phyloP scores from a whole-genome alignment of 2,329 filamentous ascomycete species.

The Lachnellula subtilissima region DNA sequence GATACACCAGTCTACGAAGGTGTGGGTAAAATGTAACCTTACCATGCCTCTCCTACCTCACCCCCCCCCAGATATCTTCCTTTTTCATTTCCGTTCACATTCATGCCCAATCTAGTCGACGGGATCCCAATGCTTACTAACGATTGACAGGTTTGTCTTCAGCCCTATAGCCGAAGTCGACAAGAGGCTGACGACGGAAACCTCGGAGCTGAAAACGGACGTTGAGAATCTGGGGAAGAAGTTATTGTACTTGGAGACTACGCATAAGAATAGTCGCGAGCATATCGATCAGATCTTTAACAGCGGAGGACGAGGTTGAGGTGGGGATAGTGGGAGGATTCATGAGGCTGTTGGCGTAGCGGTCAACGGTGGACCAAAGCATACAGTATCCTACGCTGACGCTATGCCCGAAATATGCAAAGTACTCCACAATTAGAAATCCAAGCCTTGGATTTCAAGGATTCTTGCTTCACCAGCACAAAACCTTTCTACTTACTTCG shows the following conservation, averaged over 20 bases:
- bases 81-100: slow-evolving; percentile 4
- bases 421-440: slow-evolving; percentile 2
- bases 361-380: background rate
- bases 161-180: slow-evolving; percentile 69
- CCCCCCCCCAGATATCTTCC: background rate
- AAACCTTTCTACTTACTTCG: background rate
- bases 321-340: background rate
- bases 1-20: slow-evolving; percentile 87
- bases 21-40: slow-evolving; percentile 86
- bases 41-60: background rate
- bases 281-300: slow-evolving; percentile 86
- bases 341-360: background rate
- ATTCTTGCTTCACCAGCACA: background rate
- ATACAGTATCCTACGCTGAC: background rate
- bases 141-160: slow-evolving; percentile 70
- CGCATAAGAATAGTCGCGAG: slow-evolving; percentile 86
- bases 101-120: slow-evolving; percentile 12
- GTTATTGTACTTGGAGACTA: slow-evolving; percentile 88
- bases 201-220: slow-evolving; percentile 69
- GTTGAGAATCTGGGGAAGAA: slow-evolving; percentile 81
- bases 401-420: background rate
- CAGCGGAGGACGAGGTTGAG: slow-evolving; percentile 34
- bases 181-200: slow-evolving; percentile 70
- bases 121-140: slow-evolving; percentile 9
- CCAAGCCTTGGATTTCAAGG: background rate